phyloP scores from a whole-genome alignment of 2,329 filamentous ascomycete genomes.

The Aureobasidium mangrovei region DNA sequence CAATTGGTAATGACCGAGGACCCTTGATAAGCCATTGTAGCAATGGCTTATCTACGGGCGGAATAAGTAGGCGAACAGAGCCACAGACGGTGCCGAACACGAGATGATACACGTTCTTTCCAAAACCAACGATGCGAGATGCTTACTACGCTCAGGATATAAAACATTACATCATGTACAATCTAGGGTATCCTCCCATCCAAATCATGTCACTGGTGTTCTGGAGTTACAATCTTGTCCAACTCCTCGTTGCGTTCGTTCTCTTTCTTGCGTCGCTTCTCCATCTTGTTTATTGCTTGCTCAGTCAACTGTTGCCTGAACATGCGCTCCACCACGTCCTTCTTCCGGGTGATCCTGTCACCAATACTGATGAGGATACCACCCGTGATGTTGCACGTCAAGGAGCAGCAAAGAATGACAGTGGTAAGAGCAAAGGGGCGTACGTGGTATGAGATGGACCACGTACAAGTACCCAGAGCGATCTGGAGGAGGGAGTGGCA shows the following conservation, averaged over 20 bases:
- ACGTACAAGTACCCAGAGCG: conserved; percentile 67
- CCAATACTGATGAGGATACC: conserved; percentile 70
- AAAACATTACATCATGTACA: too few species aligned
- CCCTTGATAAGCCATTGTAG: too few species aligned
- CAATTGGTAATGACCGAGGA: too few species aligned
- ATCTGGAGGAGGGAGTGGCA: conserved; percentile 74
- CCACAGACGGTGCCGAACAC: too few species aligned
- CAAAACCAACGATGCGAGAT: too few species aligned
- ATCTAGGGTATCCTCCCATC: too few species aligned
- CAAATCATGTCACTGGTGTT: too few species aligned
- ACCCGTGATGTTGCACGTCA: conserved; percentile 67
- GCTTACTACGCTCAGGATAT: too few species aligned
- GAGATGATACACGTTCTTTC: too few species aligned
- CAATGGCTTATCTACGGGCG: too few species aligned
- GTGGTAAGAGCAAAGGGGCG: conserved; percentile 68
- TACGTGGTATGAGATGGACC: conserved; percentile 62
- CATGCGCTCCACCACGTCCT: conserved; percentile 71
- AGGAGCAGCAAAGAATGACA: conserved; percentile 69
- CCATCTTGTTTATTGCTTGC: conserved; percentile 51
- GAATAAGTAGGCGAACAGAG: too few species aligned
- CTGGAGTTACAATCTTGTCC: background rate
- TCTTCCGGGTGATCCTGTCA: conserved; percentile 70
- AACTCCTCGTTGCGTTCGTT: conserved; percentile 8
- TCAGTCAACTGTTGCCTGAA: conserved; percentile 67
- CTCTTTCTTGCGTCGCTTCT: conserved; percentile 28